A percentile compares a stretch with the other conserved stretches of the same genome.
Evolutionary conservation across 352 stramenopile genomes (phyloP).

Genomic region (Phytophthora aleatoria): DNA sequence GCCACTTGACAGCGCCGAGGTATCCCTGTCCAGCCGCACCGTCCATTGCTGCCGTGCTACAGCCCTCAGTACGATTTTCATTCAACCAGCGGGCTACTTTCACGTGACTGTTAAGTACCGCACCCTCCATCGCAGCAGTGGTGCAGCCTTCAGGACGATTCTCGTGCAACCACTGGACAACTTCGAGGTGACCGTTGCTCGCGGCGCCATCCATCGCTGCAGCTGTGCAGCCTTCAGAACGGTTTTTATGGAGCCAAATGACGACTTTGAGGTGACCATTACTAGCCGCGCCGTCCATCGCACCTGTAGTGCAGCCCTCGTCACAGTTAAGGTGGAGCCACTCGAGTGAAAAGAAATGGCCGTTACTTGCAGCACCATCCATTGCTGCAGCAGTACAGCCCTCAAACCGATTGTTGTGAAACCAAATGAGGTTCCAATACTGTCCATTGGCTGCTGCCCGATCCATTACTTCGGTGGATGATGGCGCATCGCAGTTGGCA

Average conservation of each 20-base stretch:
- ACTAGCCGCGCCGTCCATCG: constrained; percentile 2
- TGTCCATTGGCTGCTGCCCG: background rate
- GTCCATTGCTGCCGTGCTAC: constrained; percentile 26
- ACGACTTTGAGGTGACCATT: constrained; percentile 1
- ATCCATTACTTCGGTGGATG: constrained; percentile 9
- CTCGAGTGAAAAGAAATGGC: background rate
- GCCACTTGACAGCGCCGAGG: constrained; percentile 18
- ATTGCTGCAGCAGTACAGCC: constrained; percentile 10
- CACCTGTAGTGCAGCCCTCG: constrained; percentile 21
- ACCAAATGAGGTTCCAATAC: background rate
- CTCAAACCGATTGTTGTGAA: background rate
- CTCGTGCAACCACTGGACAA: constrained; percentile 19
- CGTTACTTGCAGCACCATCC: constrained; percentile 14
- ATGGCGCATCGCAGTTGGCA: constrained; percentile 15
- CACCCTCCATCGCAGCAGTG: constrained; percentile 22
- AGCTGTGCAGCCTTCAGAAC: constrained; percentile 15
- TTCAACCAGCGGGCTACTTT: constrained; percentile 21
- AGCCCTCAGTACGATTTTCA: constrained; percentile 24
- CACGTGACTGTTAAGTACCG: constrained; percentile 6
- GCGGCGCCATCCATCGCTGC: constrained; percentile 23
- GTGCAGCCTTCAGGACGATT: constrained; percentile 22
- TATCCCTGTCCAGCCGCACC: constrained; percentile 7
- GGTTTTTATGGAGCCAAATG: constrained; percentile 17
- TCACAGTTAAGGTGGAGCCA: constrained; percentile 16
- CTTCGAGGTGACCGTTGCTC: background rate